These are phyloP conservation scores for Amoeboaphelidium protococcarum DNA, from an alignment of 371 early-diverging fungal genomes.

Conservation along the genomic window DNA sequence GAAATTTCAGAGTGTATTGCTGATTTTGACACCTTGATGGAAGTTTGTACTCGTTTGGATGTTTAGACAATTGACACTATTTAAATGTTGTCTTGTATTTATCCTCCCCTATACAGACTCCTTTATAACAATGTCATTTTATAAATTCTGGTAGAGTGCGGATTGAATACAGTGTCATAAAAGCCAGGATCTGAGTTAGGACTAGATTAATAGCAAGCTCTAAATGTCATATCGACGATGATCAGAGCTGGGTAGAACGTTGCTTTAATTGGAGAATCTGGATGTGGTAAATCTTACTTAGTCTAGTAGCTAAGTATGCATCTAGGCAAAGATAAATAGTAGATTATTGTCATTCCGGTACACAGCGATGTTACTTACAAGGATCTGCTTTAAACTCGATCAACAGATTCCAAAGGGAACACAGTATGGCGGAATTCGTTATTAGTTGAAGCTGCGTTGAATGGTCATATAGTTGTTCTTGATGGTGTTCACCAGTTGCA, in stretches of 20 bases:
- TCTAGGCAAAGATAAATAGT: slow-evolving; percentile 30
- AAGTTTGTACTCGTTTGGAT: too few species aligned
- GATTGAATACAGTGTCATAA: too few species aligned
- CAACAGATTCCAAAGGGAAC: slow-evolving; percentile 38
- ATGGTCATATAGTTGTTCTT: neutral
- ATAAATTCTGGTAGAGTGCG: too few species aligned
- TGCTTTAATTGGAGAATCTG: slow-evolving; percentile 43
- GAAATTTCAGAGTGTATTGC: too few species aligned
- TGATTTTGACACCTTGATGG: too few species aligned
- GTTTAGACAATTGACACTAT: too few species aligned
- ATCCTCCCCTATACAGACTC: too few species aligned
- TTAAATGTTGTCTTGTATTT: too few species aligned
- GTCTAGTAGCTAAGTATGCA: slow-evolving; percentile 36
- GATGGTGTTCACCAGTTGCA: neutral
- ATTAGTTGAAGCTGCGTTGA: neutral
- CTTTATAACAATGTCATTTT: too few species aligned
- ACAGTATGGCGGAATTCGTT: slow-evolving; percentile 16
- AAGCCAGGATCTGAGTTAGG: too few species aligned
- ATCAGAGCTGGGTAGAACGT: slow-evolving; percentile 36
- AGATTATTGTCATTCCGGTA: slow-evolving; percentile 20
- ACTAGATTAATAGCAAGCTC: neutral
- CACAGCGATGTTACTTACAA: slow-evolving; percentile 49
- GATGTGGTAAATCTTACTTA: slow-evolving; percentile 44
- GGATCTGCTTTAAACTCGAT: slow-evolving; percentile 49
- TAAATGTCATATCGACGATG: slow-evolving; percentile 22